phyloP scores from a whole-genome alignment of 306 rosid genomes.

The Alnus glutinosa region DNA sequence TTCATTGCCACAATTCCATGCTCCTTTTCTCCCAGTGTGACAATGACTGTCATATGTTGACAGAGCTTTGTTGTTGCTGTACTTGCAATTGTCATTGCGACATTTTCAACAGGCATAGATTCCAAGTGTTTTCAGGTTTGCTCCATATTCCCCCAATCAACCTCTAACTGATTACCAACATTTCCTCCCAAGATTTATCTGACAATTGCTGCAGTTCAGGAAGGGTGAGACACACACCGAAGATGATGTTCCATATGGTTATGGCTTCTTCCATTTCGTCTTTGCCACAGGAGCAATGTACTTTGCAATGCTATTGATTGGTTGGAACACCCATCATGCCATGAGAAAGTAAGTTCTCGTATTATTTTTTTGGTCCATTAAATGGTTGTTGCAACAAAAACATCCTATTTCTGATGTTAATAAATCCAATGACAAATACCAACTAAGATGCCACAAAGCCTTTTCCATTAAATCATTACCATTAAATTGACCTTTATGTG shows the following conservation, averaged over 20 bases:
- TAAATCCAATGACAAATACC: constrained; percentile 5
- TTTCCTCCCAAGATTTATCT: constrained; percentile 31
- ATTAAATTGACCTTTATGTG: not conserved
- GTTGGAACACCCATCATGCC: constrained; percentile 84
- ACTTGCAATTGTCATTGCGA: constrained; percentile 80
- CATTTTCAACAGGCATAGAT: constrained; percentile 96
- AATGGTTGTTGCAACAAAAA: constrained; percentile 2
- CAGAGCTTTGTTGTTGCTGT: constrained; percentile 93
- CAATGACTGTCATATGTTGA: constrained; percentile 27
- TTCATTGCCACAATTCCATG: constrained; percentile 18
- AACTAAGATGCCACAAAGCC: constrained; percentile 9
- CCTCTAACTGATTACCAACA: constrained; percentile 12
- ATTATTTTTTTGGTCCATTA: constrained; percentile 3
- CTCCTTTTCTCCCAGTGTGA: constrained; percentile 28
- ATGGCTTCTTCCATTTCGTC: constrained; percentile 96
- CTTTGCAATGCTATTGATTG: constrained; percentile 91
- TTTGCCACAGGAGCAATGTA: constrained; percentile 99
- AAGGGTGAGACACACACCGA: constrained; percentile 54
- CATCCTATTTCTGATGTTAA: not conserved
- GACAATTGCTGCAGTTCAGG: constrained; percentile 59
- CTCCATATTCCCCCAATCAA: constrained; percentile 31
- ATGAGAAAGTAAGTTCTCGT: constrained; percentile 62
- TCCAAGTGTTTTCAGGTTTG: constrained; percentile 89
- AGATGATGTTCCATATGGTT: constrained; percentile 94
- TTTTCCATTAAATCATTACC: not conserved